Base-by-base conservation (phyloP, 1,139 yeast genomes). In the Kodamaea anthophila region DNA sequence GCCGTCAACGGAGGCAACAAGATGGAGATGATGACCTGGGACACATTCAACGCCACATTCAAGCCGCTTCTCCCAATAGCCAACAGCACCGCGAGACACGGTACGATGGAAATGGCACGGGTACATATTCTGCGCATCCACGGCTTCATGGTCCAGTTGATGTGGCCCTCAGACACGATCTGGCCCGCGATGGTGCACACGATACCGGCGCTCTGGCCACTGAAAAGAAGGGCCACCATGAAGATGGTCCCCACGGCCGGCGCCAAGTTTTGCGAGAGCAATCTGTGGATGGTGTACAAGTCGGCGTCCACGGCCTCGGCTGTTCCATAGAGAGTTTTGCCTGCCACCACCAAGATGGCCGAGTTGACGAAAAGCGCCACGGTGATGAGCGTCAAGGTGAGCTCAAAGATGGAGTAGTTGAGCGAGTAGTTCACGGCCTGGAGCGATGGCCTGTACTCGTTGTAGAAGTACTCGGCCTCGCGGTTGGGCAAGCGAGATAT, bases 151-250 rank as follows among this genome's bases (percentile, higher is more conserved):
- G 74, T 65, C 93, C 91, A 82, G 38, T 80, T 73, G 27, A 82
- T 58, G 45, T 81, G 82, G 0, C 93, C 93, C 51, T 82, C 93
- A 33, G 85, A 75, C 8, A 82, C 81, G 52, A 82, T 77, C 53
- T 82, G 88, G 2, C 91, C 91, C 2, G 88, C 78, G 68, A 82
- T 69, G 1, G 93, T 82, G 51, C 91, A 81, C 2, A 81, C 86
- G 13, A 82, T 77, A 16, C 91, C 91, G 1, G 91, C 91, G 42
- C 85, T 77, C 45, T 81, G 84, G 11, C 91, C 88, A 4, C 87
- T 77, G 41, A 80, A 80, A 28, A 82, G 56, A 65, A 82, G 67
- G 0, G 88, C 86, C 33, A 81, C 58, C 8, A 84, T 86, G 57
- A 82, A 82, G 1, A 81, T 64, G 2, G 80, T 58, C 5, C 91